These are phyloP conservation scores for Talaromyces sp. DNA, from an alignment of 2,329 filamentous ascomycete genomes.

Conservation along the genomic window DNA sequence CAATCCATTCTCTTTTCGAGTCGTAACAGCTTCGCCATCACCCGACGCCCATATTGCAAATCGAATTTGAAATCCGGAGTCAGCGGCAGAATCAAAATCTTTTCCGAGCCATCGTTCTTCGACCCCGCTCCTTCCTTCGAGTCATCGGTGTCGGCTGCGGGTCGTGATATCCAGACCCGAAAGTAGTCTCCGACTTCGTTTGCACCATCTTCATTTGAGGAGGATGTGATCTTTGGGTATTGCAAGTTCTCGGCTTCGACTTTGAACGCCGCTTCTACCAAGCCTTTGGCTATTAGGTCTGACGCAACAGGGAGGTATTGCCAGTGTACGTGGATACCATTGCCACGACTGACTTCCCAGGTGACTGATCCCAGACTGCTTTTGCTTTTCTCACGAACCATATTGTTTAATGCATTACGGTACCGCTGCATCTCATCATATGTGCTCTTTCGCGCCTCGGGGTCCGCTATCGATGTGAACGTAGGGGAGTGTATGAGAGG, in stretches of 20 bases:
- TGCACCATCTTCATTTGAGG: constrained; percentile 39
- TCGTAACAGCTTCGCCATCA: constrained; percentile 81
- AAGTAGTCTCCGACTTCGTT: constrained; percentile 63
- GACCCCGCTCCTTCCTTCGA: constrained; percentile 13
- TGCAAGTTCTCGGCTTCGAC: constrained; percentile 76
- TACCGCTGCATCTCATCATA: constrained; percentile 81
- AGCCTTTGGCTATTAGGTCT: constrained; percentile 64
- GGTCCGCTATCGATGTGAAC: constrained; percentile 62
- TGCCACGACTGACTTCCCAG: constrained; percentile 82
- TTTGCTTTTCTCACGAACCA: constrained; percentile 56
- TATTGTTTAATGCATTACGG: constrained; percentile 70
- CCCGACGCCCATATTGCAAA: constrained; percentile 81
- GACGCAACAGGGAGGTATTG: constrained; percentile 78
- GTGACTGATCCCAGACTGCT: constrained; percentile 74
- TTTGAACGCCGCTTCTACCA: constrained; percentile 84
- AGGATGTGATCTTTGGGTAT: constrained; percentile 53
- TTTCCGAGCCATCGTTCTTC: constrained; percentile 27
- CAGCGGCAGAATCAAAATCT: constrained; percentile 71
- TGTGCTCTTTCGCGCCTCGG: constrained; percentile 56
- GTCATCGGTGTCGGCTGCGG: constrained; percentile 22
- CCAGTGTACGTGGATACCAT: constrained; percentile 88
- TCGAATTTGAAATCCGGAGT: constrained; percentile 74
- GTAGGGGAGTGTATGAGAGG: constrained; percentile 79
- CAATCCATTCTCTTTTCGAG: constrained; percentile 77
- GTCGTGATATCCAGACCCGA: constrained; percentile 73